These are phyloP conservation scores for Citrus cavaleriei DNA, from an alignment of 345 rosid species.

Conservation along the genomic window DNA sequence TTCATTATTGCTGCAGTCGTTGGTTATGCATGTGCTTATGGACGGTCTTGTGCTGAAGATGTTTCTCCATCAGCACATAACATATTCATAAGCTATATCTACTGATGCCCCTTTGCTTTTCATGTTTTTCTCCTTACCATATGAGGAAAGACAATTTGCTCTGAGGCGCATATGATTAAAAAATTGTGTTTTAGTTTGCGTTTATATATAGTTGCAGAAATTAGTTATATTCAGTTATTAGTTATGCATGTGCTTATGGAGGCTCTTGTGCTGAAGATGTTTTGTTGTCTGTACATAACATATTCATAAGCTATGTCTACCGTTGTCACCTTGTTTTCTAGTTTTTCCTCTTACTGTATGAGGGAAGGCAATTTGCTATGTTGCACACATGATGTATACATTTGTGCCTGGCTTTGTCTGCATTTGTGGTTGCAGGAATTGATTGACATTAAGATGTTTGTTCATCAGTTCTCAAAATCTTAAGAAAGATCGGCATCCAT, in stretches of 20 bases:
- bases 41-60: slow-evolving; percentile 39
- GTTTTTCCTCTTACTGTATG: slow-evolving; percentile 13
- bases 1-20: neutral
- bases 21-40: slow-evolving; percentile 29
- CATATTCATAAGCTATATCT: slow-evolving; percentile 49
- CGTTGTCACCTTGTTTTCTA: slow-evolving; percentile 26
- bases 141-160: slow-evolving; percentile 1
- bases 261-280: slow-evolving; percentile 33
- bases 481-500: neutral
- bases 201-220: neutral
- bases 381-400: slow-evolving; percentile 26
- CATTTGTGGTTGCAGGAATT: neutral
- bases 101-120: slow-evolving; percentile 6
- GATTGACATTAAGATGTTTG: slow-evolving; percentile 2
- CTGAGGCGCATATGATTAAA: neutral
- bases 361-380: slow-evolving; percentile 24
- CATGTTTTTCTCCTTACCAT: neutral
- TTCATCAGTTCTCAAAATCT: neutral
- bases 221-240: neutral
- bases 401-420: neutral
- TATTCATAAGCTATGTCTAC: slow-evolving; percentile 46
- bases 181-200: neutral
- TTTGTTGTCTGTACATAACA: slow-evolving; percentile 37
- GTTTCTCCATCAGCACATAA: slow-evolving; percentile 31
- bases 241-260: slow-evolving; percentile 32